Conservation (phyloP, 169 alveolate genomes). For the Eimeria sp. region DNA sequence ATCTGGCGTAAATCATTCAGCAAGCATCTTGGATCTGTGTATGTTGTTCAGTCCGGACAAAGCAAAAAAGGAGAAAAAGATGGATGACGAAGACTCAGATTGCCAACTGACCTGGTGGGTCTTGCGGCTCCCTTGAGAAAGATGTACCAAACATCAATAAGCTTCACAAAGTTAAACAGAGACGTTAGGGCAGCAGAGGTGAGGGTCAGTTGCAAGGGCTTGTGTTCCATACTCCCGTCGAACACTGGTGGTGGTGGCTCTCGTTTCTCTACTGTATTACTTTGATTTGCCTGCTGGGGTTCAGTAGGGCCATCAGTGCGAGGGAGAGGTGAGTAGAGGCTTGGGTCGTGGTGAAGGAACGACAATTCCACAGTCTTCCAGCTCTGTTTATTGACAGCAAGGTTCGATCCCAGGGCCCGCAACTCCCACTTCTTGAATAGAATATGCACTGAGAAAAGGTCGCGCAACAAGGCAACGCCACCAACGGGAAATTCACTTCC, state of each 20-base stretch:
- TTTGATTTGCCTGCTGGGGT: background rate
- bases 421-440: constrained; percentile 84
- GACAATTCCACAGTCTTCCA: constrained; percentile 83
- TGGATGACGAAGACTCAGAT: background rate
- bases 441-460: constrained; percentile 79
- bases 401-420: constrained; percentile 81
- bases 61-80: background rate
- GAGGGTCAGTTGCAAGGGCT: constrained; percentile 72
- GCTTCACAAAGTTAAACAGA: constrained; percentile 77
- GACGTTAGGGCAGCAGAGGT: constrained; percentile 68
- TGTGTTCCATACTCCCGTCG: constrained; percentile 74
- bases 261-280: background rate
- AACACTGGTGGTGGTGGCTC: constrained; percentile 78
- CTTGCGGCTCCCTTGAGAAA: constrained; percentile 82
- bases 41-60: background rate
- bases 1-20: background rate
- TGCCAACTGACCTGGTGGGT: constrained; percentile 49
- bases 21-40: background rate
- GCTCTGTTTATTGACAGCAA: constrained; percentile 72
- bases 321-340: constrained; percentile 41
- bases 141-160: constrained; percentile 81
- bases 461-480: background rate
- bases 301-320: background rate
- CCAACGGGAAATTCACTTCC: background rate
- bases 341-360: constrained; percentile 79